Base-by-base conservation (phyloP, 129 eudicot species). In the Tagetes patula region DNA sequence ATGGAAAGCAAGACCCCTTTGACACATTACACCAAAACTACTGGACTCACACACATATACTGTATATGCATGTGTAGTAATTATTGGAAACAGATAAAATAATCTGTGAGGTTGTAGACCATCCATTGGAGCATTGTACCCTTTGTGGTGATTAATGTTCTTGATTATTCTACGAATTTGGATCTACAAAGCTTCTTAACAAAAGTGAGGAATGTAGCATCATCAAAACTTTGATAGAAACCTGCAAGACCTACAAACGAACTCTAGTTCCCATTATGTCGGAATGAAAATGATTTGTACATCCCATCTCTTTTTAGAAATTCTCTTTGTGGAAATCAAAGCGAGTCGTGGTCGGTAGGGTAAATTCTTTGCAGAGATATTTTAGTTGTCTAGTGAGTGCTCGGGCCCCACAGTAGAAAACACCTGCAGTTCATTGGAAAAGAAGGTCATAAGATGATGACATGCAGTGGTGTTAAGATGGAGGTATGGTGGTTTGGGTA, bases 251-350 rank as follows among this genome's bases (percentile, higher is more conserved):
- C 67, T 75, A 66, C 39, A 42, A 60, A 7, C 30, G 65, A 69
- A 59, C 52, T 77, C 81, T 64, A 36, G 54, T 45, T 60, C 4
- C n/a, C 38, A 50, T 11, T 72, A 59, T 61, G 27, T 14, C 31
- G 37, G 58, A 69, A 70, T 33, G 58, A 49, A 62, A 30, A 70
- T n/a, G 3, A 14, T 42, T 53, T 14, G 49, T 74, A 9, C 10
- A 47, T 69, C 59, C 61, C 65, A 37, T 14, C 38, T 63, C 9
- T 47, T 71, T 31, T 65, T 77, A 89, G 82, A 89, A 93, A 72
- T 93, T 89, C 79, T 93, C 98, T 84, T 93, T 93, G 85, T 93
- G 98, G 74, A 93, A 93, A 40, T 84, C 80, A 69, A 93, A 89
- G 10, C 95, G 88, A 14, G 95, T 84, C 13, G 88, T 12, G 38